Conservation (phyloP, 2,329 filamentous ascomycete genomes). For the Lecanicillium sp. region DNA sequence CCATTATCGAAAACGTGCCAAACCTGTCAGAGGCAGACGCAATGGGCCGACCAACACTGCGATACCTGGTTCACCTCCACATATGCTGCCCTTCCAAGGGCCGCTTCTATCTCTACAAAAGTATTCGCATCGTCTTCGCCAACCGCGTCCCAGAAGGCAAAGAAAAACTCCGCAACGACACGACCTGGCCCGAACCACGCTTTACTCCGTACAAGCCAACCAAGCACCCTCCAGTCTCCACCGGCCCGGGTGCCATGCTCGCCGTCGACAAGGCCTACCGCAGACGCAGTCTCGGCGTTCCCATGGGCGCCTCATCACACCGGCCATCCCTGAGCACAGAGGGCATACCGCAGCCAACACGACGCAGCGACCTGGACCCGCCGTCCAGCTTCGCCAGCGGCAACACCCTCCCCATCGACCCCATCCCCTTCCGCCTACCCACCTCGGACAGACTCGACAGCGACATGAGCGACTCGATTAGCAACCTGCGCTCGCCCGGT, state of each 20-base stretch:
- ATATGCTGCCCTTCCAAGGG: slow-evolving; percentile 82
- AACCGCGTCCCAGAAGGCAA: slow-evolving; percentile 94
- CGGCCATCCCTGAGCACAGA: slow-evolving; percentile 6
- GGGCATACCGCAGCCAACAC: slow-evolving; percentile 25
- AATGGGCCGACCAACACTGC: slow-evolving; percentile 60
- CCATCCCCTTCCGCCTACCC: slow-evolving; percentile 42
- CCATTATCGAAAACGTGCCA: slow-evolving; percentile 63
- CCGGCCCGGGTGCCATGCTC: slow-evolving; percentile 39
- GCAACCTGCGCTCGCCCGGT: slow-evolving; percentile 16
- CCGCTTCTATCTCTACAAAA: slow-evolving; percentile 85
- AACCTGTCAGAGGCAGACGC: slow-evolving; percentile 16
- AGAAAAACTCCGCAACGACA: slow-evolving; percentile 83
- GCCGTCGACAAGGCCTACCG: slow-evolving; percentile 53
- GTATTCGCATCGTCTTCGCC: slow-evolving; percentile 88
- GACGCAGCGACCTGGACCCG: slow-evolving; percentile 12
- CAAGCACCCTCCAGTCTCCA: slow-evolving; percentile 25
- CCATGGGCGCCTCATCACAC: slow-evolving; percentile 19
- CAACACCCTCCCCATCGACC: slow-evolving; percentile 34
- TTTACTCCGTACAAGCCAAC: slow-evolving; percentile 77
- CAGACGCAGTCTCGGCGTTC: slow-evolving; percentile 48
- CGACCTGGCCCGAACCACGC: slow-evolving; percentile 78
- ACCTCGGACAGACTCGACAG: slow-evolving; percentile 22
- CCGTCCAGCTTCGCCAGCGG: slow-evolving; percentile 15
- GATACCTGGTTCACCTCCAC: slow-evolving; percentile 88
- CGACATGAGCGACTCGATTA: slow-evolving; percentile 21